Evolutionary conservation across 345 rosid species (phyloP), one percentile per base, ranked within the genome.

Genomic region (Physaria fendleri): DNA sequence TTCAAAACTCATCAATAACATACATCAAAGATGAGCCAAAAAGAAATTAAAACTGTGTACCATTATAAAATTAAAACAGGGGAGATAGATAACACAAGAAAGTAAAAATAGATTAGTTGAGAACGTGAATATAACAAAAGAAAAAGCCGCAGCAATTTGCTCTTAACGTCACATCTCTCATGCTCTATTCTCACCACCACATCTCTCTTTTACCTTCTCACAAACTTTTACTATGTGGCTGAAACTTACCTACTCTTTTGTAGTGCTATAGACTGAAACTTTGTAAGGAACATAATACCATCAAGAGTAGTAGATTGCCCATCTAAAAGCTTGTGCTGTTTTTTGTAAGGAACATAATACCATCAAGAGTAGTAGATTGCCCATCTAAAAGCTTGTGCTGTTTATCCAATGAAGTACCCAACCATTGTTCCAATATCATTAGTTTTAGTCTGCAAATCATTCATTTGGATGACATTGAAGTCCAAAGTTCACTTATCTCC

Each of bases 171-270:
- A 68, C 73, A 68, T 68, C 73, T 68, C 73, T 60, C 73, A 68
- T 68, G 73, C 73, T 68, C 67, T 68, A 2, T 45, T 53, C 8
- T 68, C 23, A 16, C 42, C 35, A 68, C 73, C 73, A 68, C 73
- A 68, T 61, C 73, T 68, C 56, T n/a, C 47, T 17, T 59, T 67
- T 49, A 58, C 65, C 72, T 24, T 41, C 72, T 67, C 72, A 59
- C 66, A 49, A 59, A 59, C 54, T 51, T 0, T 10, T 28, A 60
- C 34, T 68, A 10, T 68, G 73, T 68, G 73, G 73, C 21, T n/a
- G n/a, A n/a, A n/a, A n/a, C n/a, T n/a, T n/a, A n/a, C 80, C 96
- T 89, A 81, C 90, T 85, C 67, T 92, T 97, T 72, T 74, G 79
- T 2, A 92, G 22, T 53, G 98, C 96, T 65, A 80, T 78, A 4